Evolutionary conservation across 164 flowering plant species (phyloP), one percentile per base, ranked within the genome.

Genomic region (Warburgia ugandensis): DNA sequence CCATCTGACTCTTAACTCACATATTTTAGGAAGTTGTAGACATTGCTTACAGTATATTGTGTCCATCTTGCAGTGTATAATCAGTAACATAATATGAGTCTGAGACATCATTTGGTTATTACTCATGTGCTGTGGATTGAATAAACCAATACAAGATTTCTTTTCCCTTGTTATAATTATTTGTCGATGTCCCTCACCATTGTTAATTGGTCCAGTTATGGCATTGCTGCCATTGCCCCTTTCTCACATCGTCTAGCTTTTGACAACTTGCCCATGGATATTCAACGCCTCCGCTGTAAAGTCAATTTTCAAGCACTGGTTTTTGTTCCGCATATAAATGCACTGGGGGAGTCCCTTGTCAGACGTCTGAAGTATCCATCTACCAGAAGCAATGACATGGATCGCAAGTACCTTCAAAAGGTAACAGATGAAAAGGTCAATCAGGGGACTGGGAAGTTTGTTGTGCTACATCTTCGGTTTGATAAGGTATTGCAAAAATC

Each of bases 231-330:
- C 16, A 78, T 94, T 59, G 64, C 99, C 19, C 99, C 99, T 28
- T 94, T 94, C 73, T 94, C 99, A 40, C 99, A 94, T 62, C 99
- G 99, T 13, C 62, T 94, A 55, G 77, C 94, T 49, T 94, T 94
- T 68, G 89, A 94, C 57, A 77, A 77, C 70, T 55, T 94, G 83
- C 83, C 97, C 2, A 44, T 45, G 70, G 83, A 94, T 20, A 73
- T 94, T 64, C 97, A 94, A 56, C 79, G 79, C 7, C 67, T 89
- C 36, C 88, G 99, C 2, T 94, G 99, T 59, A 94, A 94, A 72
- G 97, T 83, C 57, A 89, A 89, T 67, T 94, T 89, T 54, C 75
- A 78, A 72, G 97, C 97, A 2, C 59, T 94, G 62, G 60, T 35
- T 39, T 94, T 94, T 63, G 95, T 94, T 49, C 92, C 92, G 22